phyloP scores from a whole-genome alignment of 2,329 filamentous ascomycete genomes.

The Paecilomyces niveus region DNA sequence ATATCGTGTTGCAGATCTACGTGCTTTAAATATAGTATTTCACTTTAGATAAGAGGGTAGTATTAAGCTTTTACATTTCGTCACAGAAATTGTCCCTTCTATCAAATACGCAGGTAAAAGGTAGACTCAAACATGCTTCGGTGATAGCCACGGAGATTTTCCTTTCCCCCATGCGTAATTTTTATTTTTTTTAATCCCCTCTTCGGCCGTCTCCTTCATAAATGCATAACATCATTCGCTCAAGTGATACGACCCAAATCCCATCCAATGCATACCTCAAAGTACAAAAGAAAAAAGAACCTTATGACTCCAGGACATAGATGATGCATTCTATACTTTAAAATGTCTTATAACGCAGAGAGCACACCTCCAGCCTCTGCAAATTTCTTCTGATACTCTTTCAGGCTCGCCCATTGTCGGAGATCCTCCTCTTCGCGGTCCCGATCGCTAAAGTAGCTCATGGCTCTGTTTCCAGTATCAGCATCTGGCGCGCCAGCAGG shows the following conservation, averaged over 20 bases:
- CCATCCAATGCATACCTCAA: neutral
- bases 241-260: neutral
- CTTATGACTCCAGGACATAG: neutral
- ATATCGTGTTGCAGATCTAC: no score
- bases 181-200: neutral
- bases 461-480: constrained; percentile 22
- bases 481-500: constrained; percentile 25
- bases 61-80: neutral
- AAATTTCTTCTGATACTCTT: constrained; percentile 70
- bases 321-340: neutral
- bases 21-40: no score
- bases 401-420: constrained; percentile 68
- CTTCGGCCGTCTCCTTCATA: neutral
- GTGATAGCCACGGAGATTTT: neutral
- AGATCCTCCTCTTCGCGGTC: constrained; percentile 71
- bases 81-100: neutral
- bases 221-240: neutral
- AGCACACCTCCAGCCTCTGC: constrained; percentile 53
- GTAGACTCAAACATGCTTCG: neutral
- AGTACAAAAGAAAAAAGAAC: no score
- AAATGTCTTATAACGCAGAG: constrained; percentile 18
- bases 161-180: neutral
- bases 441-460: constrained; percentile 32
- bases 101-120: neutral
- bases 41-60: no score